Conservation (phyloP, 2,329 filamentous ascomycete genomes). For the Cladophialophora bantiana region DNA sequence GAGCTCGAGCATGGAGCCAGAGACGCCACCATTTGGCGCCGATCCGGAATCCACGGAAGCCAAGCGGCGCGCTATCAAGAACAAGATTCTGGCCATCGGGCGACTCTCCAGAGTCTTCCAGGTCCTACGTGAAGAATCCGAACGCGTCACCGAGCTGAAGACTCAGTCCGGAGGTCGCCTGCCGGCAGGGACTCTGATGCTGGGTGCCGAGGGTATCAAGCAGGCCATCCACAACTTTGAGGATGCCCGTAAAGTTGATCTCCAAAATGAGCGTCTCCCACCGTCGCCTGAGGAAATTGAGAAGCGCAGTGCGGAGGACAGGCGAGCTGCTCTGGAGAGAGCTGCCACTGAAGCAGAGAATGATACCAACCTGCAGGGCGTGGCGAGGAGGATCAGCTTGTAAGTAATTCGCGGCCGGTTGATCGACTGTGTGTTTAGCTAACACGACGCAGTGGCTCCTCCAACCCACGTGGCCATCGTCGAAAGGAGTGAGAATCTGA, state of each 20-base stretch:
- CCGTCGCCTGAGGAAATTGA: conserved; percentile 91
- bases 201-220: conserved; percentile 97
- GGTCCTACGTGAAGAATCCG: conserved; percentile 94
- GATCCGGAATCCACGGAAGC: conserved; percentile 90
- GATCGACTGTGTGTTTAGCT: conserved; percentile 23
- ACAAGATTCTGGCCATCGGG: conserved; percentile 98
- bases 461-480: conserved; percentile 36
- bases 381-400: conserved; percentile 95
- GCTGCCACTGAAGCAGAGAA: conserved; percentile 90
- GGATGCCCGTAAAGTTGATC: conserved; percentile 93
- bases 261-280: conserved; percentile 94
- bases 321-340: conserved; percentile 78
- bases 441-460: conserved; percentile 36
- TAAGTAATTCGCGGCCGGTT: conserved; percentile 61
- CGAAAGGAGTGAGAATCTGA: conserved; percentile 32
- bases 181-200: conserved; percentile 94
- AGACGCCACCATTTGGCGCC: conserved; percentile 72
- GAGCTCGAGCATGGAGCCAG: conserved; percentile 71
- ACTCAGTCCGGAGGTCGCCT: conserved; percentile 91
- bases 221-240: conserved; percentile 97
- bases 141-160: conserved; percentile 96
- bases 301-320: conserved; percentile 80
- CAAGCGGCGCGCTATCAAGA: conserved; percentile 97
- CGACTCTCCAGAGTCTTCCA: conserved; percentile 98
- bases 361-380: conserved; percentile 82